phyloP scores from a whole-genome alignment of 2,329 filamentous ascomycete species.

The Cladophialophora exuberans region DNA sequence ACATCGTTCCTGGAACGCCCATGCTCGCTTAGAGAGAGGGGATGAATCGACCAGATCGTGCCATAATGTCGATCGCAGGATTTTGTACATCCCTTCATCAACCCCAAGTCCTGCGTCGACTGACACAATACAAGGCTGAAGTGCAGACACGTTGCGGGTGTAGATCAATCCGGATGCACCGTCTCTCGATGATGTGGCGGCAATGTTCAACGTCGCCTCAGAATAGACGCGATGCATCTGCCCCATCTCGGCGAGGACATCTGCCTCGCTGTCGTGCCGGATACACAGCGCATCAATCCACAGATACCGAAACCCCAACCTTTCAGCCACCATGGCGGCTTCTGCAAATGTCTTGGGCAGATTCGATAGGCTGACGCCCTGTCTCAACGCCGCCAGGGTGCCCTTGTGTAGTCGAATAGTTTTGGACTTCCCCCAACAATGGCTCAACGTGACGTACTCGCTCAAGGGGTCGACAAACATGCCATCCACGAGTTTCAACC shows the following conservation, averaged over 20 bases:
- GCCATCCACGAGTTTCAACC: constrained; percentile 32
- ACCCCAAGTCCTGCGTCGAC: constrained; percentile 27
- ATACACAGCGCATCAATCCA: constrained; percentile 36
- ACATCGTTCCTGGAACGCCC: constrained; percentile 35
- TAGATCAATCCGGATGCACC: constrained; percentile 31
- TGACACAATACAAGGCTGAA: constrained; percentile 33
- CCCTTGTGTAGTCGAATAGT: constrained; percentile 31
- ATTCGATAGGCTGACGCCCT: constrained; percentile 28
- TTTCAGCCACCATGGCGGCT: constrained; percentile 28
- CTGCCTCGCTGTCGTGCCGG: constrained; percentile 33
- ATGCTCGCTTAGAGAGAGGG: constrained; percentile 33
- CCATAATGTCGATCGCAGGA: constrained; percentile 33
- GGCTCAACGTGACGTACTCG: constrained; percentile 33
- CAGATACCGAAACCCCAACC: constrained; percentile 32
- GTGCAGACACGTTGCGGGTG: constrained; percentile 28
- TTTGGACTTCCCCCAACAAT: constrained; percentile 34
- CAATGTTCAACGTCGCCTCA: constrained; percentile 32
- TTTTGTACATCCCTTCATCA: constrained; percentile 33
- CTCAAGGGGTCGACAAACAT: constrained; percentile 31
- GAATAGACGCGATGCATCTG: constrained; percentile 34
- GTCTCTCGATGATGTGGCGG: constrained; percentile 32
- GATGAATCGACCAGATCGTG: constrained; percentile 33
- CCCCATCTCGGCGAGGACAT: constrained; percentile 29
- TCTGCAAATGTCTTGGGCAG: constrained; percentile 35
- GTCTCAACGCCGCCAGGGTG: constrained; percentile 30